Conservation (phyloP, 257 asterid species). For the Capsicum pubescens region DNA sequence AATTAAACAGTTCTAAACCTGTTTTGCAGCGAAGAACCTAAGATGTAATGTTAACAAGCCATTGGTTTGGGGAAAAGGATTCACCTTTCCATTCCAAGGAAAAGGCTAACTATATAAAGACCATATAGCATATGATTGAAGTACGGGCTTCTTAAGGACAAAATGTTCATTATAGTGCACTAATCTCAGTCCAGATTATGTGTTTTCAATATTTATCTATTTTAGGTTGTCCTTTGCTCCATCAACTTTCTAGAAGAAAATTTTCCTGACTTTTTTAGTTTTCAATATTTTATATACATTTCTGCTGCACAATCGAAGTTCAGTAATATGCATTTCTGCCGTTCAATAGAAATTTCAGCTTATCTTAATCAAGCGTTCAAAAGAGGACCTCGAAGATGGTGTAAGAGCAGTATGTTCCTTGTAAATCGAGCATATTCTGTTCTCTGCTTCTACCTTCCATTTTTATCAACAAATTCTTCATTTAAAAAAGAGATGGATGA, state of each 20-base stretch:
- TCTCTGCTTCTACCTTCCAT: slow-evolving; percentile 23
- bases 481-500: neutral
- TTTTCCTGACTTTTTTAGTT: neutral
- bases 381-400: slow-evolving; percentile 17
- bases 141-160: slow-evolving; percentile 4
- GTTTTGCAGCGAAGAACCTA: slow-evolving; percentile 4
- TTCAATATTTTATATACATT: neutral
- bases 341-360: slow-evolving; percentile 11
- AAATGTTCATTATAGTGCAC: neutral
- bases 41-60: slow-evolving; percentile 18
- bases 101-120: neutral
- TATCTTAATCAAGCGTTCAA: neutral
- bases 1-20: neutral
- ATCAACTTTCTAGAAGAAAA: neutral
- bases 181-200: neutral
- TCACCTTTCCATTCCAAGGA: slow-evolving; percentile 10
- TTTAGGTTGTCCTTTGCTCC: neutral
- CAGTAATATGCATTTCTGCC: neutral
- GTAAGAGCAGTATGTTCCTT: slow-evolving; percentile 13
- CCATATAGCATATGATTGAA: slow-evolving; percentile 12
- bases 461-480: slow-evolving; percentile 4
- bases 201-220: neutral
- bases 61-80: slow-evolving; percentile 10
- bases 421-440: neutral
- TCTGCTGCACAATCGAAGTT: neutral